phyloP scores from a whole-genome alignment of 2,329 filamentous ascomycete genomes.

The Reticulascus tulasneorum region DNA sequence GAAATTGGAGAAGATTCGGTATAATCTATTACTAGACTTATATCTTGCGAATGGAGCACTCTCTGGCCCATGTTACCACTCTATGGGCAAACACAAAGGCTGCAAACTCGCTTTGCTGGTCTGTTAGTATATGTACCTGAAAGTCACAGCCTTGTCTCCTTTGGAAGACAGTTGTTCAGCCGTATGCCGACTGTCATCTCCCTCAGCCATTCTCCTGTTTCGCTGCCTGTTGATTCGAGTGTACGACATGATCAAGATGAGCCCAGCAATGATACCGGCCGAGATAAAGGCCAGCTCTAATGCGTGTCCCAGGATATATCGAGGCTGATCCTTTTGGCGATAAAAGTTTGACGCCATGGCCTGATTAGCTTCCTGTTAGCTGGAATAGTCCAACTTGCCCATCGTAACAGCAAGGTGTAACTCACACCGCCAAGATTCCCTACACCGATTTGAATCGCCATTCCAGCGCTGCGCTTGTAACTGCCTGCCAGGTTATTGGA shows the following conservation, averaged over 20 bases:
- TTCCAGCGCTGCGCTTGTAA: slow-evolving; percentile 62
- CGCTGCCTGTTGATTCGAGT: slow-evolving; percentile 55
- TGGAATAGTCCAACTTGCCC: too few relatives aligned
- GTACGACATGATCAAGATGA: slow-evolving; percentile 48
- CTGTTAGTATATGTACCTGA: slow-evolving; percentile 58
- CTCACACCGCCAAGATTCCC: slow-evolving; percentile 53
- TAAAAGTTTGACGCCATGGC: slow-evolving; percentile 74
- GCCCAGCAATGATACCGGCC: slow-evolving; percentile 39
- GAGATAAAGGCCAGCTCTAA: slow-evolving; percentile 47
- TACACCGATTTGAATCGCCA: slow-evolving; percentile 60
- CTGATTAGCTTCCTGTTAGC: slow-evolving; percentile 20
- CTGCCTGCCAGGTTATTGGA: slow-evolving; percentile 70
- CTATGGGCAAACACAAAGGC: background rate
- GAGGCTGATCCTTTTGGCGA: slow-evolving; percentile 43
- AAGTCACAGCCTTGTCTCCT: slow-evolving; percentile 60
- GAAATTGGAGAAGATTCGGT: too few relatives aligned
- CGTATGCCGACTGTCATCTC: slow-evolving; percentile 35
- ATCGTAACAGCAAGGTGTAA: slow-evolving; percentile 1
- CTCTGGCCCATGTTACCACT: too few relatives aligned
- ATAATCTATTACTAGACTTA: too few relatives aligned
- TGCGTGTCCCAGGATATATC: slow-evolving; percentile 46
- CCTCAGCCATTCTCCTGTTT: slow-evolving; percentile 37
- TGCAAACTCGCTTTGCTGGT: background rate
- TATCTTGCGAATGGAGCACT: too few relatives aligned
- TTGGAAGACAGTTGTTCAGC: slow-evolving; percentile 50